phyloP scores from a whole-genome alignment of 306 rosid species.

The Prunus mume region DNA sequence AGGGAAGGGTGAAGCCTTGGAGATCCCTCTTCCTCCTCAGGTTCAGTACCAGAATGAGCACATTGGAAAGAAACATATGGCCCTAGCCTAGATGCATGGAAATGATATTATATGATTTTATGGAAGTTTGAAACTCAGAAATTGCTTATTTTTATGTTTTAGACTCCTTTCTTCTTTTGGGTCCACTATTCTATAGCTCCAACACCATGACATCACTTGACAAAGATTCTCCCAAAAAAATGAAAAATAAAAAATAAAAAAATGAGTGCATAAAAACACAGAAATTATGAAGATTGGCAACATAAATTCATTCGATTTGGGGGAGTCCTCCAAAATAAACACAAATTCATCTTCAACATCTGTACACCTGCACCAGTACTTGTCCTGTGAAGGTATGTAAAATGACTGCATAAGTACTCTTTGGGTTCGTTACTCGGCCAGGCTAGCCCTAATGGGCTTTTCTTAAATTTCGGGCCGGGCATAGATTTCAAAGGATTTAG shows the following conservation, averaged over 20 bases:
- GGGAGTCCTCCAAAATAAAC: neutral
- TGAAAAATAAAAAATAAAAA: neutral
- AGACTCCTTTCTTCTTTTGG: no score
- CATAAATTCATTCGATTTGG: neutral
- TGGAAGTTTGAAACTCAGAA: no score
- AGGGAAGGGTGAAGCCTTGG: neutral
- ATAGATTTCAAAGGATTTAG: no score
- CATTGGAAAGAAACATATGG: no score
- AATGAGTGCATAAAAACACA: neutral
- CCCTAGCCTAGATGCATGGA: no score
- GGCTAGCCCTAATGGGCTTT: no score
- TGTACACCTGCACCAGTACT: no score
- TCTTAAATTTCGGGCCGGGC: no score
- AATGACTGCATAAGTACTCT: neutral
- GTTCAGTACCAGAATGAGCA: neutral
- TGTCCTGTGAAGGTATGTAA: constrained; percentile 4
- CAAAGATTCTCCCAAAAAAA: neutral
- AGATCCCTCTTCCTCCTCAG: neutral
- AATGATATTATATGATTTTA: no score
- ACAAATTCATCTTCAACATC: neutral
- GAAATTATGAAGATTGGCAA: no score
- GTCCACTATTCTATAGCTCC: neutral
- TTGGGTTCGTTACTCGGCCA: no score
- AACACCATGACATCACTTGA: neutral
- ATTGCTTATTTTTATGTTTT: no score